Evolutionary conservation across 352 stramenopile species (phyloP).

Genomic region (Globisporangium radiosum): DNA sequence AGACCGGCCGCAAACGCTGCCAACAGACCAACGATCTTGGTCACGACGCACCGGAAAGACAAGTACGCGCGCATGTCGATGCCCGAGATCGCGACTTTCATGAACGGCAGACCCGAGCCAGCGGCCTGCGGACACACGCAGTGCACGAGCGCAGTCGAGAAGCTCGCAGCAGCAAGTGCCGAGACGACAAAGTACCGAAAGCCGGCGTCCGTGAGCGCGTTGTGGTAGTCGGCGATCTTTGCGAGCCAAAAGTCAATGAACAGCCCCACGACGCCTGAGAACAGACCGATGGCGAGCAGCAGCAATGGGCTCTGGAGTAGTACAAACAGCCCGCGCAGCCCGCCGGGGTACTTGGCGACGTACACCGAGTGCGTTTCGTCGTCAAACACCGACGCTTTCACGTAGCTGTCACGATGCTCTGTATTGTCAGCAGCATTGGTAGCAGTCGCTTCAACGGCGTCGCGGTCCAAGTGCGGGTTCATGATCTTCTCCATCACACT

Average conservation of each 20-base stretch:
- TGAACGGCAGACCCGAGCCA: constrained; percentile 71
- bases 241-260: constrained; percentile 58
- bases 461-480: constrained; percentile 61
- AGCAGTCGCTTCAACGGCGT: constrained; percentile 10
- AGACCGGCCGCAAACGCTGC: constrained; percentile 53
- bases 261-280: constrained; percentile 56
- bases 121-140: constrained; percentile 60
- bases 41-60: constrained; percentile 59
- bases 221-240: constrained; percentile 58
- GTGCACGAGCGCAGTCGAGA: constrained; percentile 48
- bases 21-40: constrained; percentile 67
- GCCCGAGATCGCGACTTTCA: constrained; percentile 78
- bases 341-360: constrained; percentile 50
- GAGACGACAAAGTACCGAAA: constrained; percentile 59
- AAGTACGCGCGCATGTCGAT: constrained; percentile 77
- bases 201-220: constrained; percentile 39
- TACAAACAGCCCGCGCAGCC: constrained; percentile 51
- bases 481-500: constrained; percentile 72
- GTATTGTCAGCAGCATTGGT: too few relatives aligned
- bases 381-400: constrained; percentile 57
- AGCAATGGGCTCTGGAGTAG: constrained; percentile 67
- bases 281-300: constrained; percentile 58
- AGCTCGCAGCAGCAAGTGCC: constrained; percentile 35
- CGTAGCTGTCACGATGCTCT: constrained; percentile 13
- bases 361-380: constrained; percentile 76